Base-by-base conservation (phyloP, 2,329 filamentous ascomycete species). In the Lasiodiplodia gonubiensis region DNA sequence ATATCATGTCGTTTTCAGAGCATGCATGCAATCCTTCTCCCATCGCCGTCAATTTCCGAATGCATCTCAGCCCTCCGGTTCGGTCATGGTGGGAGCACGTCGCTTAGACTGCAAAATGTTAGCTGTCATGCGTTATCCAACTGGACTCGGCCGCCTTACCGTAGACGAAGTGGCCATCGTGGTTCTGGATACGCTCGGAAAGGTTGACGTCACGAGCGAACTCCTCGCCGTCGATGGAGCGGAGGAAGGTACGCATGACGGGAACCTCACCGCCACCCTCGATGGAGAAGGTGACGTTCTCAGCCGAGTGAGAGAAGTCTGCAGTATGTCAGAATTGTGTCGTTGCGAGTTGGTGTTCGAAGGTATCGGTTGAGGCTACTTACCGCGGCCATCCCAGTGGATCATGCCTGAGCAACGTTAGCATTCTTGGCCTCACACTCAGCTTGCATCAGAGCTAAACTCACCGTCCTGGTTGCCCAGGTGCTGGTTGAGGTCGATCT, bases 381-480 rank as follows among this genome's bases (percentile, higher is more conserved):
- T 57, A 57, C 54, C 57, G 23, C 57, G 57, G 39, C 49, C 37
- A 25, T 55, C 51, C 54, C 59, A 68, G 49, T 68, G 49, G 46
- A 77, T 75, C 71, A 21, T 70, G 59, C 4, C 65, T 67, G 21
- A 21, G 18, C 33, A 16, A 23, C 8, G 53, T 48, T 21, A 66
- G 64, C 64, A 52, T n/a, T 7, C 14, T 46, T 33, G 30, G 49
- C 16, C 10, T 23, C 33, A 10, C 80, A 80, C 27, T 77, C 81
- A 12, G 82, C 81, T 82, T 21, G 14, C 14, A 25, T 16, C 54
- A 33, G 21, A 33, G 42, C 4, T 10, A 49, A 35, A 14, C 33
- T 18, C 68, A 84, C 85, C 86, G 68, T 86, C 73, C 61, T 81
- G 70, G 78, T 88, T 88, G 42, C 86, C 85, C 59, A 88, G 78